phyloP scores from a whole-genome alignment of 257 asterid genomes.

The Solanum chilense region DNA sequence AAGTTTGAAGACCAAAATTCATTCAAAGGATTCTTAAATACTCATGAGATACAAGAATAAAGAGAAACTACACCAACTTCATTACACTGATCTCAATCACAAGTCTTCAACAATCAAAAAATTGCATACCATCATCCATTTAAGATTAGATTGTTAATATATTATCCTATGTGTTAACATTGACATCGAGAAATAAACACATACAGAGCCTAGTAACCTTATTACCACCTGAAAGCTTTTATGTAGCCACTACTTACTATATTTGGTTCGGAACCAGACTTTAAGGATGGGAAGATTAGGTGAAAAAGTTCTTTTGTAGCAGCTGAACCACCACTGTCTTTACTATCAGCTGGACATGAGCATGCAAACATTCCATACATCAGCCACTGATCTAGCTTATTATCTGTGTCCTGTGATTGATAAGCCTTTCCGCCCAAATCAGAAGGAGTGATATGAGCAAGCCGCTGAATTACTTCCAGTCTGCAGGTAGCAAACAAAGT shows the following conservation, averaged over 20 bases:
- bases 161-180: not conserved
- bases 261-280: slow-evolving; percentile 85
- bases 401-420: slow-evolving; percentile 90
- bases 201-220: not conserved
- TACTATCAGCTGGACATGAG: slow-evolving; percentile 77
- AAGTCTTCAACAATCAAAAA: not conserved
- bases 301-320: slow-evolving; percentile 86
- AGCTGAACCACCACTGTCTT: slow-evolving; percentile 82
- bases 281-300: slow-evolving; percentile 89
- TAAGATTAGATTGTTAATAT: not conserved
- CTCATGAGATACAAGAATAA: not conserved
- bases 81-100: not conserved
- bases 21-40: not conserved
- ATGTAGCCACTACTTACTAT: slow-evolving; percentile 56
- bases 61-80: not conserved
- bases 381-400: slow-evolving; percentile 95
- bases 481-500: slow-evolving; percentile 34
- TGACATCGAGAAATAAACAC: not conserved
- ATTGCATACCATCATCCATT: not conserved
- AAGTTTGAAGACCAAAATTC: not conserved
- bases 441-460: slow-evolving; percentile 78
- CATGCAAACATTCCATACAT: slow-evolving; percentile 98
- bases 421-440: slow-evolving; percentile 98
- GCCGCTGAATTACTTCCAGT: slow-evolving; percentile 90
- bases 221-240: not conserved